phyloP scores from a whole-genome alignment of 1,139 yeast species.

The Suhomyces atakaporum region DNA sequence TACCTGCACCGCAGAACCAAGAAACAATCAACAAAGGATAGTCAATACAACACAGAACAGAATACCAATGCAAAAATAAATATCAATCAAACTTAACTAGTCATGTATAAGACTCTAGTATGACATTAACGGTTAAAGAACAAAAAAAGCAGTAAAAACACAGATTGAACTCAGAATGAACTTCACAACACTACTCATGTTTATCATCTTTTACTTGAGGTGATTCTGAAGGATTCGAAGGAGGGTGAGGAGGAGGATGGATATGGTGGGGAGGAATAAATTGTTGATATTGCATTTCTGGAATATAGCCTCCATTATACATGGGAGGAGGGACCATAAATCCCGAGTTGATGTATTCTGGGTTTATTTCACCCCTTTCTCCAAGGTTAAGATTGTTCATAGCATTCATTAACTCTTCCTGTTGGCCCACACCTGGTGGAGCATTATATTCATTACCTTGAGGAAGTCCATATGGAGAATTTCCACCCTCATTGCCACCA shows the following conservation, averaged over 20 bases:
- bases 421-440: slow-evolving; percentile 3
- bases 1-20: slow-evolving; percentile 1
- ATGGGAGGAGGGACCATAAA: slow-evolving; percentile 13
- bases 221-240: no score
- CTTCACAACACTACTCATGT: no score
- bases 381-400: slow-evolving; percentile 13
- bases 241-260: slow-evolving; percentile 8
- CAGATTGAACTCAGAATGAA: no score
- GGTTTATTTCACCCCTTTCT: slow-evolving; percentile 6
- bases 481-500: slow-evolving; percentile 1
- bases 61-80: slow-evolving; percentile 1
- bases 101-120: no score
- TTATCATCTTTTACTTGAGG: no score
- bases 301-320: slow-evolving; percentile 13
- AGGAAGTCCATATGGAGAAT: slow-evolving; percentile 1
- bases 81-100: not conserved
- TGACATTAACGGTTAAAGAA: not conserved
- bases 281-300: slow-evolving; percentile 14
- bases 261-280: slow-evolving; percentile 11
- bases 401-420: slow-evolving; percentile 13
- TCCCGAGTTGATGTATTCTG: slow-evolving; percentile 12
- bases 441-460: not conserved
- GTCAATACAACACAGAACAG: slow-evolving; percentile 3
- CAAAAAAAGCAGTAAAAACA: no score
- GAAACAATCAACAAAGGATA: not conserved